Conservation (phyloP, 106 monocot genomes). For the Platanthera zijinensis region DNA sequence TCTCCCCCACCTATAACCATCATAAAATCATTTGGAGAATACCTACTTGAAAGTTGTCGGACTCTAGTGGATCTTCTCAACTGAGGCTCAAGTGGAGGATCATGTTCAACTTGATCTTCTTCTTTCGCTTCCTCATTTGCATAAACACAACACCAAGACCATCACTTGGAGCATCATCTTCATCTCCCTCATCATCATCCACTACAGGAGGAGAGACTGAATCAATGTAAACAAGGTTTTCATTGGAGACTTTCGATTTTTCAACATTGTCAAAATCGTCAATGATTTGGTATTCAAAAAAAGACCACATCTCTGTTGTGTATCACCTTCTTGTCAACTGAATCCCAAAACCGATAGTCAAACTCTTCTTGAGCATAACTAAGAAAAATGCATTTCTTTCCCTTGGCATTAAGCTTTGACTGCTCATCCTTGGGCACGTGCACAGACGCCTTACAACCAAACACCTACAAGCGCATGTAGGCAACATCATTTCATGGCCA, state of each 20-base stretch:
- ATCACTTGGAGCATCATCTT: not conserved
- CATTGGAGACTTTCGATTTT: not conserved
- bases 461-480: not conserved
- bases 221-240: not conserved
- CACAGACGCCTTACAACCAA: not conserved
- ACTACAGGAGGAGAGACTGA: not conserved
- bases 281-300: not conserved
- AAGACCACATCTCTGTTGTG: not conserved
- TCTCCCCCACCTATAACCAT: not conserved
- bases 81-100: not conserved
- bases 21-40: not conserved
- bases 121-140: not conserved
- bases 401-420: constrained; percentile 1
- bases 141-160: not conserved
- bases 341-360: not conserved
- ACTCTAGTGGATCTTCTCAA: not conserved
- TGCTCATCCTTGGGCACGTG: not conserved
- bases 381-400: too few species aligned
- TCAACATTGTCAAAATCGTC: not conserved
- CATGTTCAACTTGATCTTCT: not conserved
- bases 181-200: not conserved
- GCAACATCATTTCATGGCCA: not conserved
- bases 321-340: not conserved
- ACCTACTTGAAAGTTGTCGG: not conserved
- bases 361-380: not conserved